Evolutionary conservation across 345 rosid genomes (phyloP).

Genomic region (Murraya koenigii): DNA sequence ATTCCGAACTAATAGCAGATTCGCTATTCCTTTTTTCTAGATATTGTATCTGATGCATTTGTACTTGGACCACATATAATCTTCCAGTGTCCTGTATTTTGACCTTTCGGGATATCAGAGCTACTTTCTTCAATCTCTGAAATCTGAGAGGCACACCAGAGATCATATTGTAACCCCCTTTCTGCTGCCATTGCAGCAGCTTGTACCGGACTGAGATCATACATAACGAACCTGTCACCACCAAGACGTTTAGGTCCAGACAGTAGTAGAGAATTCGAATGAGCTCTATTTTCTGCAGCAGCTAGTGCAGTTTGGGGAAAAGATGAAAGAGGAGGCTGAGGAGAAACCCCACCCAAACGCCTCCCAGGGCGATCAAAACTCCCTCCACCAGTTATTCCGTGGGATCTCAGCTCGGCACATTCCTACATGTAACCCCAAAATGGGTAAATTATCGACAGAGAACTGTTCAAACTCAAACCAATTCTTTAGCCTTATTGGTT

Average conservation of each 20-base stretch:
- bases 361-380: constrained; percentile 82
- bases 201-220: constrained; percentile 76
- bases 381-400: constrained; percentile 68
- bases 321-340: constrained; percentile 63
- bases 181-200: constrained; percentile 99
- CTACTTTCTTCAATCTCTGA: constrained; percentile 46
- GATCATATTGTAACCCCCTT: constrained; percentile 80
- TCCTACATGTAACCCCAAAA: constrained; percentile 42
- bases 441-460: background rate
- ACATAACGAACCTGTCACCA: constrained; percentile 75
- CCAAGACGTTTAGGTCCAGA: constrained; percentile 85
- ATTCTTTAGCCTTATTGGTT: background rate
- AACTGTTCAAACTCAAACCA: background rate
- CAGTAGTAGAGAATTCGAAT: constrained; percentile 51
- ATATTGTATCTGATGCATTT: constrained; percentile 12
- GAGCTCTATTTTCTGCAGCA: constrained; percentile 79
- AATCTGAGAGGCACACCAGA: constrained; percentile 79
- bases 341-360: constrained; percentile 76
- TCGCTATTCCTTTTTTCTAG: constrained; percentile 49
- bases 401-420: constrained; percentile 74
- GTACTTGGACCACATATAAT: constrained; percentile 14
- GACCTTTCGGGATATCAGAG: constrained; percentile 28
- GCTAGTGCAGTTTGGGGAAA: constrained; percentile 53
- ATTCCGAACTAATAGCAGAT: constrained; percentile 21
- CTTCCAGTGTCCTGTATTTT: constrained; percentile 24